Evolutionary conservation across 1,284 basidiomycete species (phyloP).

Genomic region (Xanthoconium separans): DNA sequence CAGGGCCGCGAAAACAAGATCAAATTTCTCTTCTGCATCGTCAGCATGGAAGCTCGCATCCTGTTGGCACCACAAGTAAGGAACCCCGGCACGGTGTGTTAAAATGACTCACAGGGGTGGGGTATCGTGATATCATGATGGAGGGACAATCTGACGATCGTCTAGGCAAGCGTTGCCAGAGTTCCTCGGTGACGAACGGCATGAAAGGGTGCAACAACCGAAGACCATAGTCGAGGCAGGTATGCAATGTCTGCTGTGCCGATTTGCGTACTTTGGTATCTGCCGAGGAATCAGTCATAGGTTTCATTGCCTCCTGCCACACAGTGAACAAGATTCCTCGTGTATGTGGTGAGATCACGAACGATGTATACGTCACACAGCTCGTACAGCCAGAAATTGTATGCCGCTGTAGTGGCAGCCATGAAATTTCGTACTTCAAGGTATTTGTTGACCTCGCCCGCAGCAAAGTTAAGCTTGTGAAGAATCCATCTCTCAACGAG

Average conservation of each 20-base stretch:
- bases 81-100: background rate
- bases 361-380: constrained; percentile 99
- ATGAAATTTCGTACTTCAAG: constrained; percentile 90
- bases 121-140: constrained; percentile 89
- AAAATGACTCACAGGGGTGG: constrained; percentile 62
- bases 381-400: constrained; percentile 99
- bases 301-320: constrained; percentile 92
- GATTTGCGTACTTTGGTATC: constrained; percentile 66
- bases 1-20: constrained; percentile 81
- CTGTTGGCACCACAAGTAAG: constrained; percentile 35
- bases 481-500: constrained; percentile 96
- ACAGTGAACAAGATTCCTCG: constrained; percentile 4
- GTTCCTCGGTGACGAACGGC: constrained; percentile 98
- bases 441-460: constrained; percentile 73
- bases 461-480: constrained; percentile 88
- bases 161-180: constrained; percentile 95
- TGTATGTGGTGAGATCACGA: constrained; percentile 29
- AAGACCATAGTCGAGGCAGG: constrained; percentile 89
- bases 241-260: constrained; percentile 96
- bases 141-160: constrained; percentile 80
- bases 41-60: constrained; percentile 65
- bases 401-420: constrained; percentile 79
- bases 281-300: constrained; percentile 83
- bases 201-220: constrained; percentile 96
- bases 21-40: constrained; percentile 83